Conservation (phyloP, 2,329 filamentous ascomycete genomes). For the Colletotrichum melonis region DNA sequence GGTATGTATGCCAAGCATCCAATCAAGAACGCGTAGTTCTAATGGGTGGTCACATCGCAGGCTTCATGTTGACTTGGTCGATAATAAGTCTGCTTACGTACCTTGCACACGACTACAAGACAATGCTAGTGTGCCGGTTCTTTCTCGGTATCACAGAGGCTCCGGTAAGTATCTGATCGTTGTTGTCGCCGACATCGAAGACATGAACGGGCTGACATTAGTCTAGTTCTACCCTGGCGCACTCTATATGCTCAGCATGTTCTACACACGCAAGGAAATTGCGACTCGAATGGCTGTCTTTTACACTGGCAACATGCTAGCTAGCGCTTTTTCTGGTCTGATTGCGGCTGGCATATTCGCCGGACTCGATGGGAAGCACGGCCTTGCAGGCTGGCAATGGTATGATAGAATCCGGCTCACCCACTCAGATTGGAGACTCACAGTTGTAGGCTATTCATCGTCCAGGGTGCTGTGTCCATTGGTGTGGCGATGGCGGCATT, state of each 20-base stretch:
- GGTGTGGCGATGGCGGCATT: constrained; percentile 46
- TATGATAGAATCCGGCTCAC: constrained; percentile 20
- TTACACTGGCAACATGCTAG: constrained; percentile 57
- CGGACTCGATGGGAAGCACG: constrained; percentile 52
- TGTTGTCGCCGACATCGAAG: not conserved
- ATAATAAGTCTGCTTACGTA: constrained; percentile 26
- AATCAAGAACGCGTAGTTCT: constrained; percentile 1
- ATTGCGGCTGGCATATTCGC: constrained; percentile 56
- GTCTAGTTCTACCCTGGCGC: constrained; percentile 32
- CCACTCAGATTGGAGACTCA: not conserved
- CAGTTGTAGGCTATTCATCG: constrained; percentile 49
- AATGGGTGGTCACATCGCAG: not conserved
- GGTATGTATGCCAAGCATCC: constrained; percentile 12
- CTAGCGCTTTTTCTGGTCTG: constrained; percentile 56
- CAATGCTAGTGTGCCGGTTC: constrained; percentile 30
- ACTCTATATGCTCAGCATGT: constrained; percentile 33
- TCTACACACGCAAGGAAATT: constrained; percentile 34
- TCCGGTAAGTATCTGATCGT: not conserved
- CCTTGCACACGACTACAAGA: constrained; percentile 20
- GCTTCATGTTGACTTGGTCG: constrained; percentile 34
- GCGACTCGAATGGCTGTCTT: constrained; percentile 53
- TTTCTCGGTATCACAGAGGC: constrained; percentile 34
- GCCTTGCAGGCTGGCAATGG: constrained; percentile 56
- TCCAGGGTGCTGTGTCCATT: constrained; percentile 51
- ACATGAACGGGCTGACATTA: constrained; percentile 18